Conservation (phyloP, 345 rosid species). For the Theobroma cacao region DNA sequence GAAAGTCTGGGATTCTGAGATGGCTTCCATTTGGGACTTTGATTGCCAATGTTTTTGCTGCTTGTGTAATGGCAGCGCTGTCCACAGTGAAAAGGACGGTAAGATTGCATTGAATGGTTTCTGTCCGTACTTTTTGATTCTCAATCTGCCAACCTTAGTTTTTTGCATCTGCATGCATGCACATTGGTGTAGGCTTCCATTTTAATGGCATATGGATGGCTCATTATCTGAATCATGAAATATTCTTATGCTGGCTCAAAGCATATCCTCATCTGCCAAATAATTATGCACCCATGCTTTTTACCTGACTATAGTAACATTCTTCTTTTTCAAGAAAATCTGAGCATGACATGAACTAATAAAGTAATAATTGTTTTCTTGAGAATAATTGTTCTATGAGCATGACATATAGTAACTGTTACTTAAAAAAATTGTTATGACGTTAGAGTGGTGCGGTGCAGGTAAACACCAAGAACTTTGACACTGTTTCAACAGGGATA, state of each 20-base stretch:
- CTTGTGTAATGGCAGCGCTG: conserved; percentile 73
- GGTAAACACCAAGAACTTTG: conserved; percentile 51
- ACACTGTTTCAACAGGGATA: conserved; percentile 49
- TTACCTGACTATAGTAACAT: not conserved
- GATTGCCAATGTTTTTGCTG: conserved; percentile 77
- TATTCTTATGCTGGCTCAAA: not conserved
- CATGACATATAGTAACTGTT: not conserved
- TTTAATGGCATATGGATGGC: not conserved
- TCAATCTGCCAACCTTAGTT: not conserved
- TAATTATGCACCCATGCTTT: not conserved
- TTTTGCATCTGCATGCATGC: not conserved
- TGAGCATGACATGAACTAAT: not conserved
- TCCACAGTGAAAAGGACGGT: conserved; percentile 62
- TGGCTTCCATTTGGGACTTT: conserved; percentile 98
- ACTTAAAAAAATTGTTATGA: not conserved
- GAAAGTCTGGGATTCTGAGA: conserved; percentile 47
- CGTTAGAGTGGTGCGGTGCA: conserved; percentile 19
- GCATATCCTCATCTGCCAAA: not conserved
- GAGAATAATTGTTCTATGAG: not conserved
- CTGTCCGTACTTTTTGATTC: not conserved
- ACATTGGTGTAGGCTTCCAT: not conserved
- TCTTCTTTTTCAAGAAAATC: not conserved
- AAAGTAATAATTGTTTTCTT: not conserved
- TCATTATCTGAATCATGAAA: not conserved
- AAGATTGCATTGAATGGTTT: conserved; percentile 14